Percentiles rank a stretch among this genome's conserved stretches.
Evolutionary conservation across 768 basidiomycete species (phyloP).

Genomic region (Phaeolepiota aurea): DNA sequence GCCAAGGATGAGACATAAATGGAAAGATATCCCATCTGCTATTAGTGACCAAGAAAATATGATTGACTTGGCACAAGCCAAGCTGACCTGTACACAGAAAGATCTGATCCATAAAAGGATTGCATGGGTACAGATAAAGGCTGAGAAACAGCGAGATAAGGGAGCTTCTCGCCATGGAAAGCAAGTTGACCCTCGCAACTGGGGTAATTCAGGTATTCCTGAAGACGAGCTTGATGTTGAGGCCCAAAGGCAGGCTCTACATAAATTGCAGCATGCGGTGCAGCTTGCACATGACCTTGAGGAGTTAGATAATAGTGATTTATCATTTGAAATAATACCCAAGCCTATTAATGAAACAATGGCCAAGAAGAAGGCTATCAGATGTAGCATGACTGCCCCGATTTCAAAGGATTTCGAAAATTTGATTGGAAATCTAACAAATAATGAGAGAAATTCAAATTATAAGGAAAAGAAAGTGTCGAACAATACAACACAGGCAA

Average conservation of each 20-base stretch:
- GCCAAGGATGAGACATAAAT: neutral
- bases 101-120: neutral
- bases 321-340: neutral
- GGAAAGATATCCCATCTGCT: neutral
- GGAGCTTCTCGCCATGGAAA: neutral
- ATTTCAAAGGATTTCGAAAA: neutral
- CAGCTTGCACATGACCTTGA: neutral
- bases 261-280: neutral
- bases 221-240: neutral
- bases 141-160: neutral
- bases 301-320: too few species aligned
- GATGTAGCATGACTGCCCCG: neutral
- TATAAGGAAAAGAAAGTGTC: neutral
- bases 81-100: neutral
- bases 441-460: neutral
- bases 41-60: neutral
- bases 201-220: neutral
- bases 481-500: neutral
- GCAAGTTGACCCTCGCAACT: neutral
- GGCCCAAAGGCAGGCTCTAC: neutral
- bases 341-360: neutral
- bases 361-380: neutral
- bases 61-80: neutral
- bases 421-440: neutral
- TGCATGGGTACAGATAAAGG: neutral